These are phyloP conservation scores for Chloranthus sessilifolius DNA, from an alignment of 164 flowering plant genomes.

Conservation along the genomic window DNA sequence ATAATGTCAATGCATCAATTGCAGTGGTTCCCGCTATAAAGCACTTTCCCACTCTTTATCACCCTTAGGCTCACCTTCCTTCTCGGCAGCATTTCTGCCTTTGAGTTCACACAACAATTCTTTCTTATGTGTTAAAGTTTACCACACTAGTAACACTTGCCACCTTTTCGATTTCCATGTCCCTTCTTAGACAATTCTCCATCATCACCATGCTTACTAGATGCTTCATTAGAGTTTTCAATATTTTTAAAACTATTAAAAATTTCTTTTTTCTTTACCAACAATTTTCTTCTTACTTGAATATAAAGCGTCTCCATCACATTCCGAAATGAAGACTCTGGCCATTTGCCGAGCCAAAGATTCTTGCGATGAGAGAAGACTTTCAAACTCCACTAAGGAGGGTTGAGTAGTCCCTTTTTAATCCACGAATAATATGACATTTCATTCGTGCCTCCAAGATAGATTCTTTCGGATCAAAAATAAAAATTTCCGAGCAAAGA, in stretches of 20 bases:
- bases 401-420: constrained; percentile 1
- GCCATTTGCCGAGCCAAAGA: constrained; percentile 3
- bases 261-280: neutral
- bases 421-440: neutral
- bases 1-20: neutral
- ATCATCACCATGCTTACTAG: neutral
- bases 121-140: constrained; percentile 2
- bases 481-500: neutral
- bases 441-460: constrained; percentile 6
- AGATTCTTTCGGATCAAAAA: neutral
- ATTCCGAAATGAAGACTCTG: neutral
- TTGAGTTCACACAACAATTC: neutral
- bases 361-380: constrained; percentile 5
- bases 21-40: neutral
- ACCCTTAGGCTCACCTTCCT: neutral
- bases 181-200: neutral
- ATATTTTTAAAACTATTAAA: neutral
- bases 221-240: constrained; percentile 1
- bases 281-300: neutral
- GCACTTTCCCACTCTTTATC: neutral
- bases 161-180: constrained; percentile 5
- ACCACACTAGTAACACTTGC: neutral
- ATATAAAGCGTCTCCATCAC: neutral
- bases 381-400: constrained; percentile 11
- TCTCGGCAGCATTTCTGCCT: neutral